Conservation (phyloP, 1,284 basidiomycete genomes). For the Fistulina hepatica region DNA sequence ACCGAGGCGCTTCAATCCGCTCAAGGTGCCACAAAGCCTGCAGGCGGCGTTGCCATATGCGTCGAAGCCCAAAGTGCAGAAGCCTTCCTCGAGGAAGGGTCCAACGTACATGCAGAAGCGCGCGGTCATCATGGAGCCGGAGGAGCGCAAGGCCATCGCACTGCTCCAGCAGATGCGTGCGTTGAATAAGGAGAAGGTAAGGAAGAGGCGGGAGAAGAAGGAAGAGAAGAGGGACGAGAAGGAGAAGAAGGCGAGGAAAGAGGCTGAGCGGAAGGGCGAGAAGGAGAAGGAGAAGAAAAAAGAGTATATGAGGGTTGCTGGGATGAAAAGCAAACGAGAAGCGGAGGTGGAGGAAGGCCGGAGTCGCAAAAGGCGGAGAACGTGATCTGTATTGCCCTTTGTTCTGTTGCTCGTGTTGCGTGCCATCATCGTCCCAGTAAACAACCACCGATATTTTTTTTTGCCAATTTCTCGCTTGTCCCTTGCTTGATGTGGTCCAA, state of each 20-base stretch:
- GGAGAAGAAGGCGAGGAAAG: slow-evolving; percentile 60
- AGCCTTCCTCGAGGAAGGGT: slow-evolving; percentile 55
- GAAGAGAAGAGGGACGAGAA: slow-evolving; percentile 53
- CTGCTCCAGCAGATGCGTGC: slow-evolving; percentile 92
- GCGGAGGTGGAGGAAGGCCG: slow-evolving; percentile 46
- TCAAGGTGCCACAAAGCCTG: slow-evolving; percentile 82
- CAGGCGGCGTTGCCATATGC: slow-evolving; percentile 87
- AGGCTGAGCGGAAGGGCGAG: slow-evolving; percentile 55
- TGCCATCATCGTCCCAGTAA: no score
- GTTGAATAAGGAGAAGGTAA: slow-evolving; percentile 80
- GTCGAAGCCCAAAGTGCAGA: slow-evolving; percentile 82
- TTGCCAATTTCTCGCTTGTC: no score
- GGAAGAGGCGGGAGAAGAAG: slow-evolving; percentile 74
- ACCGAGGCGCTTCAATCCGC: slow-evolving; percentile 82
- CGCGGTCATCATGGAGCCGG: slow-evolving; percentile 89
- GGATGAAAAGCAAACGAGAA: slow-evolving; percentile 63
- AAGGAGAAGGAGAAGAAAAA: slow-evolving; percentile 75
- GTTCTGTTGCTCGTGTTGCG: no score
- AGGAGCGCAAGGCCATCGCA: slow-evolving; percentile 90
- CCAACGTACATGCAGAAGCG: slow-evolving; percentile 90
- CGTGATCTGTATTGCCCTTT: no score
- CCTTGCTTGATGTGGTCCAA: no score
- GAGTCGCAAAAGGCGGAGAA: slow-evolving; percentile 41
- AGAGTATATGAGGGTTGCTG: slow-evolving; percentile 64
- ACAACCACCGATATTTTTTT: no score